These are phyloP conservation scores for Podospora pseudopauciseta DNA, from an alignment of 495 filamentous ascomycete species.

Conservation along the genomic window DNA sequence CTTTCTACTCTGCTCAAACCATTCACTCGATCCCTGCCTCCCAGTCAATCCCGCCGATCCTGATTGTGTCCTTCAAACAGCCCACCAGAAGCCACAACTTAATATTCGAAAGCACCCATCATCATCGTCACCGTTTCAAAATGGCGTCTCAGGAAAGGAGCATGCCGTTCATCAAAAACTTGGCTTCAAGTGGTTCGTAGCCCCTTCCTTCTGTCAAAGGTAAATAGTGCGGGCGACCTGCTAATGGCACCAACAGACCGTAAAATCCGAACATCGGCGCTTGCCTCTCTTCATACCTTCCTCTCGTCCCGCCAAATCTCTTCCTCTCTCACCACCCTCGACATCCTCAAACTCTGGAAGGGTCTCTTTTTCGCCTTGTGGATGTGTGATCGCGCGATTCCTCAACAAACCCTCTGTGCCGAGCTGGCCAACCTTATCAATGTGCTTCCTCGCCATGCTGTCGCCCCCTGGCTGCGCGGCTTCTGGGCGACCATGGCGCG, in stretches of 20 bases:
- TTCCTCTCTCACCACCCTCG: constrained; percentile 59
- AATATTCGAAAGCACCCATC: not conserved
- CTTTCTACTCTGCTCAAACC: not conserved
- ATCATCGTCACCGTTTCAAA: constrained; percentile 9
- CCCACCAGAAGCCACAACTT: not conserved
- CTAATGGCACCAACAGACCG: constrained; percentile 54
- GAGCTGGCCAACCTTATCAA: constrained; percentile 72
- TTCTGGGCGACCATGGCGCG: constrained; percentile 89
- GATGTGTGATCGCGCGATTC: constrained; percentile 85
- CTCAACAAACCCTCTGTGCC: constrained; percentile 77
- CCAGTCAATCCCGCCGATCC: not conserved
- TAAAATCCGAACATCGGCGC: constrained; percentile 73
- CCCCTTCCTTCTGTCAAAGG: not conserved
- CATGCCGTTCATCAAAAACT: constrained; percentile 52
- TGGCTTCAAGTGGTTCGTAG: constrained; percentile 48
- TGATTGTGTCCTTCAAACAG: not conserved
- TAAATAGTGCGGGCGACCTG: not conserved
- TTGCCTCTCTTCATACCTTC: constrained; percentile 75
- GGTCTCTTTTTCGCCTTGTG: constrained; percentile 95
- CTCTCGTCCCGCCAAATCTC: constrained; percentile 58
- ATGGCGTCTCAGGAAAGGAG: constrained; percentile 45
- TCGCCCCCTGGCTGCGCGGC: constrained; percentile 61
- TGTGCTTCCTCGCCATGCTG: constrained; percentile 58
- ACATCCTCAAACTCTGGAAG: constrained; percentile 92
- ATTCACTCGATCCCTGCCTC: not conserved